Base-by-base conservation (phyloP, 257 asterid genomes). In the Gentiana straminea region DNA sequence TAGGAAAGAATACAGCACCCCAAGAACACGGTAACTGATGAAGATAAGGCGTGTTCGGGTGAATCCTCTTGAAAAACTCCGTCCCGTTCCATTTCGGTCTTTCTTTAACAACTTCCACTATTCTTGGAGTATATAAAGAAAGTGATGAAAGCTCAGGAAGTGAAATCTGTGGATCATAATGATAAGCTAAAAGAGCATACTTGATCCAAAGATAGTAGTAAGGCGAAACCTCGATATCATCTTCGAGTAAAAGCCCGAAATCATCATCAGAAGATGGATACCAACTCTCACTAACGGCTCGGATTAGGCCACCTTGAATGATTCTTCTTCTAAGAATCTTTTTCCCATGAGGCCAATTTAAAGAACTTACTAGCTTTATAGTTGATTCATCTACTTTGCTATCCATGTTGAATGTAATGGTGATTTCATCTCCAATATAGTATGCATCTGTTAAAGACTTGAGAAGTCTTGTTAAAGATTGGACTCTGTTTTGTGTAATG, bases 251-350 rank as follows among this genome's bases (percentile, higher is more conserved):
- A 0, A 91, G 86, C 35, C 97, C 98, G 51, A 74, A 91, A 33
- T 91, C 88, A 43, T 91, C 89, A 57, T 88, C 93, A 2, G 97
- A 79, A 7, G 98, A 58, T 0, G 98, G 98, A 62, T 84, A 91
- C 98, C 98, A 88, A 69, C 95, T 87, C 58, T 91, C 95, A 32
- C 94, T 88, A 2, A 91, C 97, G 0, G 98, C 98, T 0, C 97
- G 84, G 38, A 91, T 88, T 0, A 91, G 80, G 15, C 98, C 97
- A 15, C 98, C 98, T 51, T 87, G 98, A 65, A 91, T 83, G 81
- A 91, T 91, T 54, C 97, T 64, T 51, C 98, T 66, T 4, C 97
- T 81, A 1, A 83, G 71, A 49, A 62, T 70, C 59, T 88, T 91
- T 0, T 90, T 83, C 5, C 98, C 98, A 60, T 91, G 93, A 0